Evolutionary conservation across 2,329 filamentous ascomycete species (phyloP).

Genomic region (Aureobasidium vineae): DNA sequence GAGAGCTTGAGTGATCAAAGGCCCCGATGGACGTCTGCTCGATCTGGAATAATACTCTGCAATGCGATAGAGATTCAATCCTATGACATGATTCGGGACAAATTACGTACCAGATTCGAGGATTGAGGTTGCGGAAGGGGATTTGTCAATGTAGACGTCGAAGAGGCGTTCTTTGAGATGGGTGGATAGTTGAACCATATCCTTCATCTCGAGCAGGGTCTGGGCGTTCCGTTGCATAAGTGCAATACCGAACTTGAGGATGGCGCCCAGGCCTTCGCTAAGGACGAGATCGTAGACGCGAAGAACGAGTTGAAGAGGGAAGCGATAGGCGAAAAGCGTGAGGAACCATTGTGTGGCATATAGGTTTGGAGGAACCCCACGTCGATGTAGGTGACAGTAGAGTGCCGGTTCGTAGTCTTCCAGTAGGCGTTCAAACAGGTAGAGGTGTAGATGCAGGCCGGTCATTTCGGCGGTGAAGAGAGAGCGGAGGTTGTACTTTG

Average conservation of each 20-base stretch:
- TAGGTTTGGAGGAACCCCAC: constrained; percentile 82
- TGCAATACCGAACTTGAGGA: constrained; percentile 90
- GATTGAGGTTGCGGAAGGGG: constrained; percentile 87
- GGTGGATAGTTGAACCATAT: constrained; percentile 84
- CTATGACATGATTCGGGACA: too few relatives aligned
- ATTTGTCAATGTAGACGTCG: constrained; percentile 93
- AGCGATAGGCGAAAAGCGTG: constrained; percentile 96
- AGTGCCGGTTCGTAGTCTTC: constrained; percentile 93
- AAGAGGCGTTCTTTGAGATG: constrained; percentile 94
- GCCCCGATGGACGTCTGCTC: background rate
- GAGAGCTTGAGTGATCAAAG: background rate
- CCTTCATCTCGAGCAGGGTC: constrained; percentile 75
- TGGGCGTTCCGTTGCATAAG: constrained; percentile 93
- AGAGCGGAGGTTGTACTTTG: constrained; percentile 88
- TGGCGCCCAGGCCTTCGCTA: constrained; percentile 82
- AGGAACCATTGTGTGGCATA: constrained; percentile 99
- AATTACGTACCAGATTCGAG: constrained; percentile 69
- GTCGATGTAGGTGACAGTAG: constrained; percentile 88
- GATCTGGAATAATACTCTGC: background rate
- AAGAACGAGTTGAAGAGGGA: constrained; percentile 91
- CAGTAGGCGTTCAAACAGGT: constrained; percentile 90
- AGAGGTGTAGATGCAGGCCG: constrained; percentile 86
- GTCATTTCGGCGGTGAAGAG: constrained; percentile 97
- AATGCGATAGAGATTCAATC: background rate
- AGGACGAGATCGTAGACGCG: constrained; percentile 95